Evolutionary conservation across 768 basidiomycete species (phyloP).

Genomic region (Tylopilus vinaceipallidus): DNA sequence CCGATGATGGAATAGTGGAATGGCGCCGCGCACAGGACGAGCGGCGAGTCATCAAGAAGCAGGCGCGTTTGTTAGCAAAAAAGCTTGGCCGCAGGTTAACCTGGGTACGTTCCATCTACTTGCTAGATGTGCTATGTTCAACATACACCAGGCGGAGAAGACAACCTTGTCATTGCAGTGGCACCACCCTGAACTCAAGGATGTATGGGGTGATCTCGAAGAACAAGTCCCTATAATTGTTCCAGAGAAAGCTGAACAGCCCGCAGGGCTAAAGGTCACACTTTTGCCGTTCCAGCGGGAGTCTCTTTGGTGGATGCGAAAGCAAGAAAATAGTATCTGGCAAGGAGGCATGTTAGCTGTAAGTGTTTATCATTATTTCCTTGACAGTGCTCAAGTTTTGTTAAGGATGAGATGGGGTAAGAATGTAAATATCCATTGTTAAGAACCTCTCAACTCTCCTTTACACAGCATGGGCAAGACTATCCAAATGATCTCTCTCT

Average conservation of each 20-base stretch:
- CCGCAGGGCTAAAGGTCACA: conserved; percentile 75
- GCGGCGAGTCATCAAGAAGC: conserved; percentile 37
- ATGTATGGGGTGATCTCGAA: conserved; percentile 88
- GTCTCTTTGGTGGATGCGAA: conserved; percentile 92
- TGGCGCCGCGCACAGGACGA: conserved; percentile 19
- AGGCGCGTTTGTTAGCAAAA: conserved; percentile 47
- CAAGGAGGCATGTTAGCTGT: conserved; percentile 90
- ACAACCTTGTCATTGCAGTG: conserved; percentile 57
- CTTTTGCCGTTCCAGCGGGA: conserved; percentile 95
- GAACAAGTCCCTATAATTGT: conserved; percentile 54
- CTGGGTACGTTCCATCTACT: conserved; percentile 43
- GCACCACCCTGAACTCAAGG: conserved; percentile 76
- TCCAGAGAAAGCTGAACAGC: conserved; percentile 75
- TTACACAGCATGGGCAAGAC: conserved; percentile 82
- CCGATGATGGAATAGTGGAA: conserved; percentile 5
- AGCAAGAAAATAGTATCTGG: conserved; percentile 88
- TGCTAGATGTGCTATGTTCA: conserved; percentile 6
- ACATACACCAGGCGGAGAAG: conserved; percentile 62
- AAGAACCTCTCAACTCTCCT: conserved; percentile 8
- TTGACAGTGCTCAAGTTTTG: conserved; percentile 8
- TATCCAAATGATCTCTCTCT: conserved; percentile 91
- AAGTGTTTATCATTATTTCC: conserved; percentile 28
- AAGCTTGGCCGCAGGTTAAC: conserved; percentile 76
- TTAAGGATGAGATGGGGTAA: conserved; percentile 89
- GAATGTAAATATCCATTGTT: conserved; percentile 13